Evolutionary conservation across 2,329 filamentous ascomycete genomes (phyloP), one percentile per base, ranked within the genome.

Genomic region (Juglanconis juglandina): DNA sequence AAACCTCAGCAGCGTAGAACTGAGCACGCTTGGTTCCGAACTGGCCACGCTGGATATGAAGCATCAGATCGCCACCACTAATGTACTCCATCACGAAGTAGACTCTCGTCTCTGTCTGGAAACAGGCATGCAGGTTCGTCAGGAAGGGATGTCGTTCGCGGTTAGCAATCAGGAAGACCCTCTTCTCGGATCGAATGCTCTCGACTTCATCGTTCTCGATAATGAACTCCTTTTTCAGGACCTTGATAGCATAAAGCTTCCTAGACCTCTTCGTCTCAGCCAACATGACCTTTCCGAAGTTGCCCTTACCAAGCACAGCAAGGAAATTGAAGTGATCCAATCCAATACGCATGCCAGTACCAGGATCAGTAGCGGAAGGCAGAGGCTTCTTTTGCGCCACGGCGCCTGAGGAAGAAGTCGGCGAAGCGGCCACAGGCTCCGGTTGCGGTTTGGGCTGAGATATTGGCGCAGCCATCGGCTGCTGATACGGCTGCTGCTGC

Each of bases 1-100:
- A 97, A 58, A 99, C 96, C 75, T 99, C 95, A 11, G 94, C 92
- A 52, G 95, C 96, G 72, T 99, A 99, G 75, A 99, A 99, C 89
- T 99, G 95, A 66, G 95, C 94, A 67, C 95, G 87, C 77, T 96
- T 98, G 6, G 92, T 90, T 59, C 94, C 94, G 71, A 99, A 99
- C 71, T 96, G 91, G 17, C 94, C 94, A 62, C 95, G 87, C 75
- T 99, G 95, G 72, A 99, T 99, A 77, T 99, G 95, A 77, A 98
- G 81, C 95, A 99, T 99, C 72, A 99, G 77, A 82, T 99, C 95
- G 79, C 95, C 95, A 79, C 95, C 95, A 72, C 92, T 96, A 65
- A 99, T 92, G 73, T 99, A 99, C 78, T 99, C 95, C 94, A 98
- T 98, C 65, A 99, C 95, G 72, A 99, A 99, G 79, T 99, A 99